Evolutionary conservation across 176 grass and related monocot genomes (phyloP).

Genomic region (Bothriochloa decipiens): DNA sequence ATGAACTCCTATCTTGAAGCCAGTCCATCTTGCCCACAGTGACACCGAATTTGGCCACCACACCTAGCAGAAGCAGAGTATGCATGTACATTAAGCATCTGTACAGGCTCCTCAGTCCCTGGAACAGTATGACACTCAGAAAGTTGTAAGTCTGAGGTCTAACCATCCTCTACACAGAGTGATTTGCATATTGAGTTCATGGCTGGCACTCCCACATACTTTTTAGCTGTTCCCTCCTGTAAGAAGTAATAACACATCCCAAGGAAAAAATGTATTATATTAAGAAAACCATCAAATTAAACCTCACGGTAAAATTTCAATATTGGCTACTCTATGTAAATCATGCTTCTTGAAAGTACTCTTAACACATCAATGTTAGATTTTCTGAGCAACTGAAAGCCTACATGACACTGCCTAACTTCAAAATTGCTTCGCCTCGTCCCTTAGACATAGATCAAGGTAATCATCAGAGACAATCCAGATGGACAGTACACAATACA

Average conservation of each 20-base stretch:
- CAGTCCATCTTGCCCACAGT: slow-evolving; percentile 83
- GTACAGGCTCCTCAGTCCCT: neutral
- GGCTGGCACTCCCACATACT: slow-evolving; percentile 81
- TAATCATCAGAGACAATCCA: neutral
- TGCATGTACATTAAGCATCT: neutral
- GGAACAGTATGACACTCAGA: neutral
- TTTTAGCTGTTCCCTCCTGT: slow-evolving; percentile 64
- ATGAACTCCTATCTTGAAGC: slow-evolving; percentile 68
- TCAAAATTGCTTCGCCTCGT: neutral
- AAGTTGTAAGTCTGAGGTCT: slow-evolving; percentile 15
- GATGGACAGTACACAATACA: neutral
- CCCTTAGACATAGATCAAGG: neutral
- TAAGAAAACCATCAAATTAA: neutral
- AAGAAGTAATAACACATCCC: neutral
- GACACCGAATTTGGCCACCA: slow-evolving; percentile 81
- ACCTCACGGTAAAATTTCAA: neutral
- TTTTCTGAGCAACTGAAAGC: neutral
- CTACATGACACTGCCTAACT: neutral
- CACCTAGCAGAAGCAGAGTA: slow-evolving; percentile 52
- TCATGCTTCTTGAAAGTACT: neutral
- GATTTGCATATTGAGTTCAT: slow-evolving; percentile 98
- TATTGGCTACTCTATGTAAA: neutral
- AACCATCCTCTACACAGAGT: slow-evolving; percentile 76
- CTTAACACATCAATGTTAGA: neutral
- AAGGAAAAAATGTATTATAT: slow-evolving; percentile 20